Conservation (phyloP, 192 early-diverging fungal genomes). For the Chytriomyces sp. region DNA sequence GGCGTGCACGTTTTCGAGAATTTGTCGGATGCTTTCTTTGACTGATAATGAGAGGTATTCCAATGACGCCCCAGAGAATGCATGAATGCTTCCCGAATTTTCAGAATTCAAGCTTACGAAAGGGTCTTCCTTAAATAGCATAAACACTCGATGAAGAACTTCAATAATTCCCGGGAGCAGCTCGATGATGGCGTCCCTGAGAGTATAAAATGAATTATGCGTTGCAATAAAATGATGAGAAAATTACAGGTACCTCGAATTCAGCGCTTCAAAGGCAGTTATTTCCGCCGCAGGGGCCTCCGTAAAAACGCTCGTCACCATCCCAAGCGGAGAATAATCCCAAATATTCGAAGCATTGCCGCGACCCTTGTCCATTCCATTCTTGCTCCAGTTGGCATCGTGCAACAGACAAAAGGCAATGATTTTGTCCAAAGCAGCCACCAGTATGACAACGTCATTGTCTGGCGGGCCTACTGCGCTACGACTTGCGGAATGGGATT, state of each 20-base stretch:
- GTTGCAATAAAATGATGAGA: neutral
- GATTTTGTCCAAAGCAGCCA: constrained; percentile 64
- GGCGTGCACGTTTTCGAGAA: constrained; percentile 62
- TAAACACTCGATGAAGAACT: constrained; percentile 34
- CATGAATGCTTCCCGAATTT: neutral
- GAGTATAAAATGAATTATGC: neutral
- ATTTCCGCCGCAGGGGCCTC: constrained; percentile 5
- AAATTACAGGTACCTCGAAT: constrained; percentile 3
- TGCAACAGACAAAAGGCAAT: constrained; percentile 60
- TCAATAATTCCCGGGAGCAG: constrained; percentile 42
- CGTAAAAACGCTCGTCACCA: constrained; percentile 32
- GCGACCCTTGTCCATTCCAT: constrained; percentile 17
- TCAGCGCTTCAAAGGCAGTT: constrained; percentile 4
- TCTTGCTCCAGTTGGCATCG: constrained; percentile 6
- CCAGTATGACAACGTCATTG: constrained; percentile 54
- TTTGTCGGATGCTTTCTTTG: constrained; percentile 51
- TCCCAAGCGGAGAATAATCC: constrained; percentile 37
- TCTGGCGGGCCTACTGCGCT: constrained; percentile 42
- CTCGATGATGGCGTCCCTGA: constrained; percentile 35
- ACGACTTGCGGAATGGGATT: constrained; percentile 6
- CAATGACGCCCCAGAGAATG: constrained; percentile 43
- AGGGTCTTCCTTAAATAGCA: constrained; percentile 29
- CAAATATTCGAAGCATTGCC: constrained; percentile 20
- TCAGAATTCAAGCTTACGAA: neutral
- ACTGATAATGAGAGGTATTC: constrained; percentile 48